phyloP scores from a whole-genome alignment of 306 rosid genomes.

The Malus fusca region DNA sequence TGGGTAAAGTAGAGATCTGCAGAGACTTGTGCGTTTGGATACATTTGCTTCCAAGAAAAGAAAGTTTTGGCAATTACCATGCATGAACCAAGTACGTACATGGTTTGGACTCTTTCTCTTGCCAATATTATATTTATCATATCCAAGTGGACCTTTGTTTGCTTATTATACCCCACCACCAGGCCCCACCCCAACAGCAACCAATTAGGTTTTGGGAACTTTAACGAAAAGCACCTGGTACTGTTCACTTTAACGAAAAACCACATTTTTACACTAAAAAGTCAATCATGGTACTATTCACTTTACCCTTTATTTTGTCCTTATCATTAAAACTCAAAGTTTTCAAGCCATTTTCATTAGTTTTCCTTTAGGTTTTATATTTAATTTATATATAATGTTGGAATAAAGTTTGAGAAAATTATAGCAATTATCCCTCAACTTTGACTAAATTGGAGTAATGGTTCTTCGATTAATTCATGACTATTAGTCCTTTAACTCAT shows the following conservation, averaged over 20 bases:
- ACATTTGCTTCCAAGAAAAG: background rate
- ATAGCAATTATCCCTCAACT: too few relatives aligned
- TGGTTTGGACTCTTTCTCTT: constrained; percentile 18
- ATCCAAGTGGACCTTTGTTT: constrained; percentile 22
- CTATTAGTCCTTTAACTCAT: too few relatives aligned
- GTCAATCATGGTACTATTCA: too few relatives aligned
- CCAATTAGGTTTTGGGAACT: constrained; percentile 12
- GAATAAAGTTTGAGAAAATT: background rate
- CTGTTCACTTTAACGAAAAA: too few relatives aligned
- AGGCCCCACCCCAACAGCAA: background rate
- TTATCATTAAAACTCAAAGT: too few relatives aligned
- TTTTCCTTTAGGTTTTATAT: constrained; percentile 2
- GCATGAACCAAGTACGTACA: constrained; percentile 79
- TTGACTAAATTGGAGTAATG: too few relatives aligned
- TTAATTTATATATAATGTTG: background rate
- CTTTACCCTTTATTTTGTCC: too few relatives aligned
- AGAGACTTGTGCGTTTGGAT: background rate
- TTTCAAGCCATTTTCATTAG: too few relatives aligned
- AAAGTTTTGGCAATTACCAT: constrained; percentile 25
- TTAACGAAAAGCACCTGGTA: too few relatives aligned
- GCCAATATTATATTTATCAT: background rate
- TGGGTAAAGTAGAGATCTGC: constrained; percentile 7
- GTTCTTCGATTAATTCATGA: too few relatives aligned
- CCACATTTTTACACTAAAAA: too few relatives aligned
- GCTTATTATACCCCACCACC: constrained; percentile 2